phyloP scores from a whole-genome alignment of 352 stramenopile genomes.

The Saprolegnia parasitica region DNA sequence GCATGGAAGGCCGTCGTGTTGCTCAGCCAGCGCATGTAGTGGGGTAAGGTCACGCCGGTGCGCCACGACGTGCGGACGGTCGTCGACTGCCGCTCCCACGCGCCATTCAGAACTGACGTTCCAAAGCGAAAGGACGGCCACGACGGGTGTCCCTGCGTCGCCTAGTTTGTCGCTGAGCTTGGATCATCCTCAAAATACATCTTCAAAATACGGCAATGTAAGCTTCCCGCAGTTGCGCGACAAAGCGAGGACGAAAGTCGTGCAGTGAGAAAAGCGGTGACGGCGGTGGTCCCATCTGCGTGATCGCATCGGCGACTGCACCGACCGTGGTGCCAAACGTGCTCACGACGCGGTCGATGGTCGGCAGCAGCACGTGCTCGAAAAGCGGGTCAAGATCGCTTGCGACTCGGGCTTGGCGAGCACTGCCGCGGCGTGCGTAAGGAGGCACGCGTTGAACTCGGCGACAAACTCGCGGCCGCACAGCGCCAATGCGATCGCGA shows the following conservation, averaged over 20 bases:
- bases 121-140: background rate
- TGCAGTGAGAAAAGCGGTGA: background rate
- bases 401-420: conserved; percentile 10
- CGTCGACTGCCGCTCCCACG: background rate
- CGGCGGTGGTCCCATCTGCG: background rate
- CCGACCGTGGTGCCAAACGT: background rate
- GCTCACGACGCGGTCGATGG: background rate
- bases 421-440: conserved; percentile 8
- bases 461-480: background rate
- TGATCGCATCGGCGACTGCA: background rate
- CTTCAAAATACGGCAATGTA: conserved; percentile 23
- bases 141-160: background rate
- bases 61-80: background rate
- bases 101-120: conserved; percentile 4
- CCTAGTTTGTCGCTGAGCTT: background rate
- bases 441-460: background rate
- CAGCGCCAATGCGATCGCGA: background rate
- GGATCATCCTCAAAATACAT: background rate
- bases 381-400: background rate
- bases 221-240: conserved; percentile 24
- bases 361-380: background rate
- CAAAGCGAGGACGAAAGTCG: conserved; percentile 16
- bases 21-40: conserved; percentile 21
- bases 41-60: background rate
- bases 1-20: background rate